phyloP scores from a whole-genome alignment of 73 alveolate genomes.

The Uronychia binucleata region DNA sequence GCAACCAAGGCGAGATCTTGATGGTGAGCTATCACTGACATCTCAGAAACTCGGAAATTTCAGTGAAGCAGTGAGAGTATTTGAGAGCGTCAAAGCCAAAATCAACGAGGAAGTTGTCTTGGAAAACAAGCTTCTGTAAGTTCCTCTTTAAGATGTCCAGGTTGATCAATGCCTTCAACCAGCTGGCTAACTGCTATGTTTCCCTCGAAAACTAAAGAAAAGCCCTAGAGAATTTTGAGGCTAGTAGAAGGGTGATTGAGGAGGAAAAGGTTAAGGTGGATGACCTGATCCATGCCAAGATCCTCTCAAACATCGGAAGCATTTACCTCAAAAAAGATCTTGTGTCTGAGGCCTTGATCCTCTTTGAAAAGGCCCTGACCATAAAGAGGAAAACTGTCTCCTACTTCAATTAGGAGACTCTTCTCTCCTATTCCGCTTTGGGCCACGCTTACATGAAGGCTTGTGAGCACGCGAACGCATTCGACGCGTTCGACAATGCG shows the following conservation, averaged over 20 bases:
- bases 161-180: conserved; percentile 4
- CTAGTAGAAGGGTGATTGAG: not conserved
- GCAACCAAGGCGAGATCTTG: not conserved
- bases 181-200: conserved; percentile 22
- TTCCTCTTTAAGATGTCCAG: not conserved
- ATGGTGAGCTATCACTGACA: not conserved
- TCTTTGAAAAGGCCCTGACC: not conserved
- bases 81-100: not conserved
- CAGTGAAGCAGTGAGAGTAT: not conserved
- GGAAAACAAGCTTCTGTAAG: not conserved
- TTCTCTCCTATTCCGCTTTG: not conserved
- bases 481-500: conserved; percentile 22
- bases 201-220: conserved; percentile 1
- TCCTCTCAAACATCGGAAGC: conserved; percentile 9
- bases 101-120: not conserved
- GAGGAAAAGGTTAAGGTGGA: conserved; percentile 2
- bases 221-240: conserved; percentile 32
- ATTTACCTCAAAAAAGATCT: conserved; percentile 1
- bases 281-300: conserved; percentile 7
- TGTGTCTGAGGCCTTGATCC: not conserved
- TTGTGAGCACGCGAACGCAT: conserved; percentile 1
- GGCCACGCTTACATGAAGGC: conserved; percentile 12
- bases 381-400: conserved; percentile 5
- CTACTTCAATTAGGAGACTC: conserved; percentile 8
- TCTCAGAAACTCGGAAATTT: not conserved